Evolutionary conservation across 140 eudicot genomes (phyloP), one percentile per base, ranked within the genome.

Genomic region (Artemisia princeps): DNA sequence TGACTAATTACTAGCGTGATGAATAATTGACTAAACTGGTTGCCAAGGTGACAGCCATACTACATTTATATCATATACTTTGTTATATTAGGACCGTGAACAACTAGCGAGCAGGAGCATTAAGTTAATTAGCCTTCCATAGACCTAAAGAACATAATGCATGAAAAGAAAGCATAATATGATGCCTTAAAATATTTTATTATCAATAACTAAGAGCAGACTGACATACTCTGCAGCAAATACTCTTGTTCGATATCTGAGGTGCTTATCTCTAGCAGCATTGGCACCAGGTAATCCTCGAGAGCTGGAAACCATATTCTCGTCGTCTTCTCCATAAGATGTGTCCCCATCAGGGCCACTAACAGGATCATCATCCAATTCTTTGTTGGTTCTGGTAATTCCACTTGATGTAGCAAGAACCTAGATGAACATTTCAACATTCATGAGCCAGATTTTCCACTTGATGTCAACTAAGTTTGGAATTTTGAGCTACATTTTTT

Each of bases 181-280:
- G 24, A 55, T 17, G 60, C 57, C 46, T 6, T 53, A 45, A 52
- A 11, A 15, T 12, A 57, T 12, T 5, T 28, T 11, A 50, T 64
- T 51, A 49, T 46, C 17, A 54, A 14, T 74, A 52, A 50, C 58
- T 14, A 54, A 57, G 51, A 10, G 40, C 19, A 24, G 86, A 88
- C 96, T 88, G 96, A 49, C 26, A 24, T 88, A 92, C 98, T 88
- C 98, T 19, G 96, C 95, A 61, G 98, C 98, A 80, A 92, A 92
- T 64, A 92, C 98, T 78, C 95, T 80, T 60, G 98, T 92, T 69
- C 96, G 80, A 69, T 88, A 92, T 87, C 98, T 81, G 78, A 92
- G 96, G 78, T 84, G 86, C 80, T 81, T 82, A 60, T 78, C 92
- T 70, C 82, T 84, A 68, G 75, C 61, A 57, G 82, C 19, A 67